Evolutionary conservation across 148 eudicot genomes (phyloP), one percentile per base, ranked within the genome.

Genomic region (Rhododendron kiyosumense): DNA sequence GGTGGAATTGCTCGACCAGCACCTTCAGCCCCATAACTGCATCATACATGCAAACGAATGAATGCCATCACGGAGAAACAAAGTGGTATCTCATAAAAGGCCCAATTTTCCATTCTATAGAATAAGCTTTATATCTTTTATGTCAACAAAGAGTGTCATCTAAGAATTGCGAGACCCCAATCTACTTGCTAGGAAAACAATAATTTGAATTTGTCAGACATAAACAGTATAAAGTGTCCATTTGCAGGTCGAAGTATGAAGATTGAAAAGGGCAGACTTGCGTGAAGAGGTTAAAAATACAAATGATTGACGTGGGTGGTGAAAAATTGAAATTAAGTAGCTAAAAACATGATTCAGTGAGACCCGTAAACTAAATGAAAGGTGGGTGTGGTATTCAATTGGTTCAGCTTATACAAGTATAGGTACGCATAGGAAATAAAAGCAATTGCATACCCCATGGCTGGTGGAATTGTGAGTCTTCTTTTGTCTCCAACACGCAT

Each of bases 401-500:
- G 61, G 81, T 79, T 26, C 59, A 79, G 30, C 14, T 28, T 69
- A 69, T 26, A 45, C 4, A n/a, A 12, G 51, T 36, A 48, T 15
- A n/a, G 54, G 32, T 24, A 78, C 2, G 2, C 14, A 28, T 15
- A 26, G 22, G 30, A 79, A 79, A 49, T 28, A 26, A 79, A 49
- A 28, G 20, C 61, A 43, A 77, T 48, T 54, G 48, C 91, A 84
- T 95, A 97, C 99, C 96, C 99, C 99, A 97, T 97, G 26, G 94
- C 85, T 57, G 98, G 99, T 78, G 99, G 99, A 89, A 97, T 91
- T 67, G 96, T 97, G 30, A 97, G 93, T 87, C 96, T 95, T 88
- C 99, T 87, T 88, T 94, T 97, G 90, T 97, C 99, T 63, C 99
- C 98, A 52, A 94, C 89, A 9, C 99, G 96, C 99, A 97, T 97